Percentiles rank a stretch among this genome's conserved stretches.
Evolutionary conservation across 768 basidiomycete genomes (phyloP).

Genomic region (Lactarius indigo): DNA sequence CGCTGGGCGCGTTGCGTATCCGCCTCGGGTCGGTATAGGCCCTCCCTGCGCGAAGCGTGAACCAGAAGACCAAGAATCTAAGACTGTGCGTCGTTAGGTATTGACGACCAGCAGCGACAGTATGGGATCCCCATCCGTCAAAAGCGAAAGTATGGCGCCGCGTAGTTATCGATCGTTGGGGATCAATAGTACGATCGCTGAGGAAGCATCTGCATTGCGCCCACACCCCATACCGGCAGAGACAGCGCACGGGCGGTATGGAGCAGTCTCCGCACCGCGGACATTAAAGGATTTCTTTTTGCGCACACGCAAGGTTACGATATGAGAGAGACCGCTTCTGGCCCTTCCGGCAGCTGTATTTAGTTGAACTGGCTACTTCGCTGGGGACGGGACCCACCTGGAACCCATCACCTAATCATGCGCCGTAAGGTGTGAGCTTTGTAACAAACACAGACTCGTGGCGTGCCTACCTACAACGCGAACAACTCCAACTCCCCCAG

Average conservation of each 20-base stretch:
- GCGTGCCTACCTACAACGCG: not conserved
- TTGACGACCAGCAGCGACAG: not conserved
- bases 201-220: not conserved
- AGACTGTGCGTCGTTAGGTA: not conserved
- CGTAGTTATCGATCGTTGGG: slow-evolving; percentile 1
- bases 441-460: not conserved
- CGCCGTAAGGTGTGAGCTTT: not conserved
- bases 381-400: not conserved
- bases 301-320: not conserved
- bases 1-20: not conserved
- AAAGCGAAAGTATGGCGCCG: not conserved
- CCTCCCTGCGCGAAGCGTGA: not conserved
- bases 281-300: not conserved
- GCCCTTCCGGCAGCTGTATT: not conserved
- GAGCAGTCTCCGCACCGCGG: not conserved
- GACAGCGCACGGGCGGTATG: not conserved
- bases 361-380: not conserved
- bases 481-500: not conserved
- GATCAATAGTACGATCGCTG: not conserved
- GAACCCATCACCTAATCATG: not conserved
- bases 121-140: not conserved
- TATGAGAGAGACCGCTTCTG: not conserved
- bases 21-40: not conserved
- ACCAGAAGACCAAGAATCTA: not conserved
- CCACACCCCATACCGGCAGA: not conserved